Base-by-base conservation (phyloP, 2,329 filamentous ascomycete species). In the Helotiales sp. region DNA sequence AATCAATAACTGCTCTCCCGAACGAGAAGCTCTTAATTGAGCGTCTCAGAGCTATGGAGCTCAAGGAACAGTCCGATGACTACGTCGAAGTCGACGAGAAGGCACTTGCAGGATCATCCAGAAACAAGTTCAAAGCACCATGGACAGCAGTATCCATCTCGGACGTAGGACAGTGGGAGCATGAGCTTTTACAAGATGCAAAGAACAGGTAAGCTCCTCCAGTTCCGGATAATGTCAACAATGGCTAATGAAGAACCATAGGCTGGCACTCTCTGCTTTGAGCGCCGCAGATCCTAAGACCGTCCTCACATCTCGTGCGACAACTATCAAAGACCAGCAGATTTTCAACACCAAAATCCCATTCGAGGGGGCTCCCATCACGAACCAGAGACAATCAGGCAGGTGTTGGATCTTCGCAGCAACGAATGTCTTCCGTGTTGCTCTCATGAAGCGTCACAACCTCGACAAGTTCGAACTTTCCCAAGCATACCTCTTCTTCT, bases 391-490 rank as follows among this genome's bases (percentile, higher is more conserved):
- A 37, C 87, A 87, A 7, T 93, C 91, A 1, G 93, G 93, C 7
- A 86, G 93, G 70, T 97, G 93, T 83, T 97, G 93, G 93, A 87
- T 97, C 70, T 97, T 97, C 74, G 93, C 93, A 0, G 88, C 91
- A 4, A 96, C 92, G n/a, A 97, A 97, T 74, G 89, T 96, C 64
- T 96, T 97, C 80, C 90, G 93, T 30, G 86, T 97, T n/a, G 91
- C 93, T 0, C 83, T 97, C 55, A 95, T 96, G 90, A 91, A 92
- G 79, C 90, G 90, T 74, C 91, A 96, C 79, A 87, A 89, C 70
- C 86, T 97, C 22, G 86, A 89, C 55, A 83, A 86, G 62, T 96
- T 97, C 75, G 92, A 97, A 82, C 84, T 97, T n/a, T 93, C 90
- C 32, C 93, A 97, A 79, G 85, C 90, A 0, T 96, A 96, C 75